Evolutionary conservation across 768 basidiomycete species (phyloP).

Genomic region (Podaxis mareebaensis): DNA sequence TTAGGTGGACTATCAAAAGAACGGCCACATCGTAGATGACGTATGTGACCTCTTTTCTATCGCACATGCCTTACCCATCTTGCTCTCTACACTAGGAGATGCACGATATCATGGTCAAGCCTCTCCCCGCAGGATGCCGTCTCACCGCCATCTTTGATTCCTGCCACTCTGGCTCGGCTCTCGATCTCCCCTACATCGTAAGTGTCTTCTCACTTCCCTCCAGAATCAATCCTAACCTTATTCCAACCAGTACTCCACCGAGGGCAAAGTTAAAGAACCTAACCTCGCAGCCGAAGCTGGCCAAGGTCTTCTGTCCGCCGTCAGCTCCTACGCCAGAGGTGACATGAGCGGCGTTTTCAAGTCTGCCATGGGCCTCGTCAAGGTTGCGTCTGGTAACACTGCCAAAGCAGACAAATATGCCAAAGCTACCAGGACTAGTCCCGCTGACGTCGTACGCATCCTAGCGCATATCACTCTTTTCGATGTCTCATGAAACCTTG

Average conservation of each 20-base stretch:
- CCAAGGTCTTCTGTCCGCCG: constrained; percentile 78
- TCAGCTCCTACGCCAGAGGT: constrained; percentile 72
- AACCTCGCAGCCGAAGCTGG: constrained; percentile 88
- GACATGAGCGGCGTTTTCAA: constrained; percentile 80
- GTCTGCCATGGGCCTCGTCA: constrained; percentile 73
- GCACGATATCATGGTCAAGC: constrained; percentile 78
- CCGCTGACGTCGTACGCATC: constrained; percentile 79
- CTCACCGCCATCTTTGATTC: constrained; percentile 83
- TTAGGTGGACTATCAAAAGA: constrained; percentile 49
- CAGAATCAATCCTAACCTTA: background rate
- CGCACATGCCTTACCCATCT: background rate
- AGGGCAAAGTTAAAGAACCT: constrained; percentile 94
- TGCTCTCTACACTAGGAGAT: constrained; percentile 45
- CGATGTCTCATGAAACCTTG: background rate
- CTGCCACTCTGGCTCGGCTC: constrained; percentile 87
- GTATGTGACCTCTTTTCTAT: constrained; percentile 41
- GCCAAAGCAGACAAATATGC: constrained; percentile 64
- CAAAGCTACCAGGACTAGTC: constrained; percentile 67
- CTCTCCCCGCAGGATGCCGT: constrained; percentile 84
- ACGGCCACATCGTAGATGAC: constrained; percentile 88
- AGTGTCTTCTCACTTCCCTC: constrained; percentile 18
- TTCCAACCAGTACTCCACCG: constrained; percentile 76
- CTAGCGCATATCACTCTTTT: background rate
- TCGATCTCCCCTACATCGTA: constrained; percentile 76
- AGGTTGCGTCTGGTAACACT: constrained; percentile 66